A percentile compares a stretch with the other conserved stretches of the same genome.
Evolutionary conservation across 208 protist genomes (phyloP).

Genomic region (Trypanosomatidae sp.): DNA sequence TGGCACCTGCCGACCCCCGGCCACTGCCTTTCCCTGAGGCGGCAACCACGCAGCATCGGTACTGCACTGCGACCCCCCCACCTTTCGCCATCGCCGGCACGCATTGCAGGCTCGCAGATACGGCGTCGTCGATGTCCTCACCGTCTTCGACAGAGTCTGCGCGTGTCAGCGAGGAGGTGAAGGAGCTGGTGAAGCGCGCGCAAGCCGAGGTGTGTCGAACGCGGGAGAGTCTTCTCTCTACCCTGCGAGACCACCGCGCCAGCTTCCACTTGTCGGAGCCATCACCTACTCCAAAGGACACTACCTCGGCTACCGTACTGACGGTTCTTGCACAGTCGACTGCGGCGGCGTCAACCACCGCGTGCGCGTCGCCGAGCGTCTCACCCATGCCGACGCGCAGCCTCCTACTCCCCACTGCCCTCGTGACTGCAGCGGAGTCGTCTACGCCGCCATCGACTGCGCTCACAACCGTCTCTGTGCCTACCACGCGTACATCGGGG

Average conservation of each 20-base stretch:
- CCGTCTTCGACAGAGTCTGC: slow-evolving; percentile 24
- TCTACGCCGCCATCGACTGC: slow-evolving; percentile 1
- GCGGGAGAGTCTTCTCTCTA: slow-evolving; percentile 64
- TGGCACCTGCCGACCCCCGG: background rate
- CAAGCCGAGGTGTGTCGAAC: slow-evolving; percentile 69
- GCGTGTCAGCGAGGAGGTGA: slow-evolving; percentile 69
- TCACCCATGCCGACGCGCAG: slow-evolving; percentile 10
- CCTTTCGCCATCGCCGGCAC: background rate
- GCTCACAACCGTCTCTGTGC: background rate
- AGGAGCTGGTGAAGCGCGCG: slow-evolving; percentile 54
- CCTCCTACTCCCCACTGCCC: slow-evolving; percentile 2
- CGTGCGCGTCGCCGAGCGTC: background rate
- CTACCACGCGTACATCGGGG: slow-evolving; percentile 6
- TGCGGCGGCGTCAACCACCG: background rate
- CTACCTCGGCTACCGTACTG: background rate
- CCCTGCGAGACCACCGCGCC: slow-evolving; percentile 22
- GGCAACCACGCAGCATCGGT: background rate
- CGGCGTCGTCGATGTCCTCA: background rate
- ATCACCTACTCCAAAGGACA: background rate
- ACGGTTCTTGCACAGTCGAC: background rate
- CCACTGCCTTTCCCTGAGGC: background rate
- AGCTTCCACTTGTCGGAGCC: slow-evolving; percentile 16
- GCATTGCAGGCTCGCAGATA: background rate
- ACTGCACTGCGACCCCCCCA: slow-evolving; percentile 5
- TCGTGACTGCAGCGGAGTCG: background rate